A percentile compares a stretch with the other conserved stretches of the same genome.
phyloP scores from a whole-genome alignment of 139 green algal genomes.

The Chlorella sorokiniana region DNA sequence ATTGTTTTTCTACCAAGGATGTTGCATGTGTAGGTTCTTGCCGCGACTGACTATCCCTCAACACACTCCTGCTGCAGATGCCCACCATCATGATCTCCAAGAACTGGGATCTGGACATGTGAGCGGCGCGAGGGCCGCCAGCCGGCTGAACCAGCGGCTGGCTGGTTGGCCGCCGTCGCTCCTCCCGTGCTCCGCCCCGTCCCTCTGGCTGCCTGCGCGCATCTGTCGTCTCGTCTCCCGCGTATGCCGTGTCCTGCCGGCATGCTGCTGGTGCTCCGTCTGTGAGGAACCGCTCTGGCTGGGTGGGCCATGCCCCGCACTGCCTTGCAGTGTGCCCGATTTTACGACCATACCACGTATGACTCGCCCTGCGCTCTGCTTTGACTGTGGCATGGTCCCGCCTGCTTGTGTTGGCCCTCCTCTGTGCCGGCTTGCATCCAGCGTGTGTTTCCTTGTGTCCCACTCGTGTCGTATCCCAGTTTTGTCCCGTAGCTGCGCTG shows the following conservation, averaged over 20 bases:
- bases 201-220: neutral
- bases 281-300: no score
- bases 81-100: slow-evolving; percentile 40
- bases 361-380: neutral
- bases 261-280: neutral
- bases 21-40: neutral
- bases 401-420: no score
- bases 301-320: neutral
- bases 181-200: neutral
- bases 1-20: neutral
- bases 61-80: slow-evolving; percentile 15
- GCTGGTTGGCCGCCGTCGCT: neutral
- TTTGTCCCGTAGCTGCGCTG: no score
- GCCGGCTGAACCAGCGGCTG: neutral
- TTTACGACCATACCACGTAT: neutral
- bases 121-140: neutral
- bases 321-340: neutral
- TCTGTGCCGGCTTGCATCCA: no score
- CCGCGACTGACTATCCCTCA: neutral
- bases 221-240: neutral
- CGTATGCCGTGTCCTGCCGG: neutral
- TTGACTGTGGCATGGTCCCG: neutral
- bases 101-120: slow-evolving; percentile 39
- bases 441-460: no score
- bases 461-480: no score